Evolutionary conservation across 805 yeast species (phyloP), one percentile per base, ranked within the genome.

Genomic region (Phaffomyces antillensis): DNA sequence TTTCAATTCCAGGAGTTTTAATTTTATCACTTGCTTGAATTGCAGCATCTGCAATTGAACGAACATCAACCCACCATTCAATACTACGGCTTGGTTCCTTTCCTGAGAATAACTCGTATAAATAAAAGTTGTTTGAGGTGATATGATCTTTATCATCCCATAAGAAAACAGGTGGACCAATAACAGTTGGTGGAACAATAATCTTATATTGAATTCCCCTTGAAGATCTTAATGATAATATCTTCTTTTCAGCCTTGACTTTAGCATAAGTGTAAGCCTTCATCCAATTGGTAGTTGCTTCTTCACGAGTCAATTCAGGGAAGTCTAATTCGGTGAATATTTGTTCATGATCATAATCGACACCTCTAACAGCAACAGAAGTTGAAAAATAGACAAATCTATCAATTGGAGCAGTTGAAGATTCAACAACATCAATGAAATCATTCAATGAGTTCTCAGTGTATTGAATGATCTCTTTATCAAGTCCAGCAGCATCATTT

Each of bases 31-130:
- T 28, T 11, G 46, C 49, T 39, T 42, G 41, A 16, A 36, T 40
- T 26, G 46, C 44, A 23, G 39, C 49, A 20, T 32, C 28, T 5
- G 49, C 49, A 36, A 45, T 39, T 33, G 28, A 42, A 18, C 46
- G 34, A 25, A 45, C 48, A 45, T 45, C 48, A 7, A 46, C 48
- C 26, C 28, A 45, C 46, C 48, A 45, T 33, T 45, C 48, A 36
- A 42, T 36, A 16, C 34, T n/a, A 23, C 46, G 30, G 7, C 23
- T 26, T 23, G 46, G 46, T 12, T 20, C 13, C 12, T 28, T 20
- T 2, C 46, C 49, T 23, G 32, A 25, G 24, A 39, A 42, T 11
- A 46, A 16, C 3, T 28, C 20, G 25, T 39, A 36, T 2, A 45
- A 12, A 16, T 33, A 30, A 2, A 6, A 5, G 10, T 46, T 46